A percentile compares a stretch with the other conserved stretches of the same genome.
Conservation (phyloP, 2,329 filamentous ascomycete genomes). For the Fusarium sp. region DNA sequence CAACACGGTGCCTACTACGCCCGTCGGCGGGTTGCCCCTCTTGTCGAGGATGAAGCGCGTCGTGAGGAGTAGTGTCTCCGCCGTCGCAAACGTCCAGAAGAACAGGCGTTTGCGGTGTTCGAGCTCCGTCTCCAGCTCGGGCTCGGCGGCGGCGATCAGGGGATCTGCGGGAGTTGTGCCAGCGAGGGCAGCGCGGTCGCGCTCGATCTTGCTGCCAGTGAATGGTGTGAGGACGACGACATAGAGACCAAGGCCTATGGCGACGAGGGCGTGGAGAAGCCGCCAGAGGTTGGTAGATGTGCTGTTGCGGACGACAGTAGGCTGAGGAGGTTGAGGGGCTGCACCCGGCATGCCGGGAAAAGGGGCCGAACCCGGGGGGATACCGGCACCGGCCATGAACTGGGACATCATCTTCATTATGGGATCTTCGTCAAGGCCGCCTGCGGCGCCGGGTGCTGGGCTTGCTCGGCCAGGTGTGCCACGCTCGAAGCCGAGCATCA, state of each 20-base stretch:
- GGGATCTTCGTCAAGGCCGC: slow-evolving; percentile 51
- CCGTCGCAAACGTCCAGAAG: slow-evolving; percentile 87
- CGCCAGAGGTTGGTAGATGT: slow-evolving; percentile 74
- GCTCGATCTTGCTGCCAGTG: slow-evolving; percentile 74
- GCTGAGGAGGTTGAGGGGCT: slow-evolving; percentile 54
- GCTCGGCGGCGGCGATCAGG: slow-evolving; percentile 40
- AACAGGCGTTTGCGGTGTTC: slow-evolving; percentile 62
- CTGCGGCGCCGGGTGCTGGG: slow-evolving; percentile 40
- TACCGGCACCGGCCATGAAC: slow-evolving; percentile 69
- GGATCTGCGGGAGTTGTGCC: slow-evolving; percentile 45
- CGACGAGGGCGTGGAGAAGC: slow-evolving; percentile 80
- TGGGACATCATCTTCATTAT: slow-evolving; percentile 81
- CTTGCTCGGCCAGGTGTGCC: slow-evolving; percentile 36
- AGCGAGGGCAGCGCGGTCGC: slow-evolving; percentile 61
- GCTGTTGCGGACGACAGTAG: slow-evolving; percentile 49
- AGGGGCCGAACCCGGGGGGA: slow-evolving; percentile 51
- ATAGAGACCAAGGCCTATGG: slow-evolving; percentile 79
- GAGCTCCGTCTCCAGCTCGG: slow-evolving; percentile 50
- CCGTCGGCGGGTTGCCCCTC: slow-evolving; percentile 69
- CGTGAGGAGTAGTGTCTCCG: slow-evolving; percentile 80
- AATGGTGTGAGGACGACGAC: slow-evolving; percentile 79
- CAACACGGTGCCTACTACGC: slow-evolving; percentile 75
- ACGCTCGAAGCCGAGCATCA: slow-evolving; percentile 73
- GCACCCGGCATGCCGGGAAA: slow-evolving; percentile 57
- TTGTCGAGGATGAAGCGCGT: slow-evolving; percentile 80